Evolutionary conservation across 1,284 basidiomycete species (phyloP), one percentile per base, ranked within the genome.

Genomic region (Flammula alnicola): DNA sequence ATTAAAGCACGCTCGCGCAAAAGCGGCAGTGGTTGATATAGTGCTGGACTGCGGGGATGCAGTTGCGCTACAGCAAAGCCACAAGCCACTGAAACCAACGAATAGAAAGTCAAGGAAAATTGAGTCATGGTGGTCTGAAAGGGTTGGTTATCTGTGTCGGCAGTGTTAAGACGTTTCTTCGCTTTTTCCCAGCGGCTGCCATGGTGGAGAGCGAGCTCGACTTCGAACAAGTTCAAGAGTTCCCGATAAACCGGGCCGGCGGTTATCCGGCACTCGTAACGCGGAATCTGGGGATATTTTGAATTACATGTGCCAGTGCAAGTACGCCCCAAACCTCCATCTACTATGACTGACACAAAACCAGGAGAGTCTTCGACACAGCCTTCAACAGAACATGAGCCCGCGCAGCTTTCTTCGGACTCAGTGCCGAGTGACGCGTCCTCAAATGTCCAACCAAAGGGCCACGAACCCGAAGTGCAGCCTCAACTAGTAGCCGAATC

Each of bases 1-100:
- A 79, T 73, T 14, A 46, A 47, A 19, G 77, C 77, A 42, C 75
- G 75, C 38, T 75, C 71, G 30, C 74, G 69, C 26, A 80, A 65
- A 11, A 71, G 63, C 1, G 79, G 78, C 5, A 79, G 63, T 9
- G 49, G 49, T 30, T 62, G 64, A 46, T 79, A 78, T 47, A 60
- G 49, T 8, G 74, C 71, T 20, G 70, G 71, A 20, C 56, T 33
- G 1, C 31, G 22, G 0, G 74, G 73, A 38, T 75, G 74, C 2
- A 69, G 51, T 44, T 72, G 72, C 10, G 46, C 50, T 14, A n/a
- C 14, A 27, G 17, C 47, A 19, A 37, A 14, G 14, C 16, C 14
- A 22, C 40, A 12, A 7, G 23, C 17, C 30, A 33, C 11, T 22
- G 22, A 8, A 17, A 23, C 22, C n/a, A 19, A 14, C 26, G 10